Conservation (phyloP, 345 rosid genomes). For the Aethionema arabicum region DNA sequence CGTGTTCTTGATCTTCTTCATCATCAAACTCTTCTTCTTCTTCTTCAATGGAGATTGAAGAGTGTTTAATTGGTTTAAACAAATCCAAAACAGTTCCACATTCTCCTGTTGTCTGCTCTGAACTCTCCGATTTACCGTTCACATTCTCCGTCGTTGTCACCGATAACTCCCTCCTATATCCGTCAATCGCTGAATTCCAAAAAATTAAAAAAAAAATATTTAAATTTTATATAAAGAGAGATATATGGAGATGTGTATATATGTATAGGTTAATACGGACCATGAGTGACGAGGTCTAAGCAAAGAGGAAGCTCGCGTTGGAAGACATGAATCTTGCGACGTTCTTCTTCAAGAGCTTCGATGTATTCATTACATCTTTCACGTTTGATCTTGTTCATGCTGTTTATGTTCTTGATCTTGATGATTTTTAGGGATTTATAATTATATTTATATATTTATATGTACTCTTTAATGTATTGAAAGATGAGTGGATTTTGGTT, state of each 20-base stretch:
- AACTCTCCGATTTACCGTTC: constrained; percentile 75
- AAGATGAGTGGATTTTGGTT: constrained; percentile 24
- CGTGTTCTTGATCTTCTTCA: constrained; percentile 38
- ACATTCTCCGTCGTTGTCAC: constrained; percentile 47
- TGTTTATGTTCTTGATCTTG: constrained; percentile 31
- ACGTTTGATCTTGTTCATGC: constrained; percentile 54
- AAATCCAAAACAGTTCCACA: constrained; percentile 65
- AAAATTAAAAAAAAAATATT: not conserved
- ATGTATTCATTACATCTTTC: constrained; percentile 57
- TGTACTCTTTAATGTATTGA: not conserved
- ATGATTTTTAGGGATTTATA: constrained; percentile 2
- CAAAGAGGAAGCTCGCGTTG: constrained; percentile 95
- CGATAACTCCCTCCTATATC: constrained; percentile 70
- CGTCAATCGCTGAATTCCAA: constrained; percentile 66
- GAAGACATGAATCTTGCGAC: constrained; percentile 82
- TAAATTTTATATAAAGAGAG: not conserved
- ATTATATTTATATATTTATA: no score
- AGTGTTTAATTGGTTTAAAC: constrained; percentile 71
- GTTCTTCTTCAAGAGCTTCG: constrained; percentile 80
- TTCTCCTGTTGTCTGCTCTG: constrained; percentile 78
- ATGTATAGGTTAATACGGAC: constrained; percentile 34
- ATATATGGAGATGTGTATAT: constrained; percentile 10
- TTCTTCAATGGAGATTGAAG: constrained; percentile 35
- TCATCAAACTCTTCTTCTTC: constrained; percentile 37
- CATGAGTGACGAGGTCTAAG: constrained; percentile 86